Percentiles rank a stretch among this genome's conserved stretches.
Evolutionary conservation across 2,329 filamentous ascomycete genomes (phyloP).

Genomic region (Arthrobotrys sphaeroides): DNA sequence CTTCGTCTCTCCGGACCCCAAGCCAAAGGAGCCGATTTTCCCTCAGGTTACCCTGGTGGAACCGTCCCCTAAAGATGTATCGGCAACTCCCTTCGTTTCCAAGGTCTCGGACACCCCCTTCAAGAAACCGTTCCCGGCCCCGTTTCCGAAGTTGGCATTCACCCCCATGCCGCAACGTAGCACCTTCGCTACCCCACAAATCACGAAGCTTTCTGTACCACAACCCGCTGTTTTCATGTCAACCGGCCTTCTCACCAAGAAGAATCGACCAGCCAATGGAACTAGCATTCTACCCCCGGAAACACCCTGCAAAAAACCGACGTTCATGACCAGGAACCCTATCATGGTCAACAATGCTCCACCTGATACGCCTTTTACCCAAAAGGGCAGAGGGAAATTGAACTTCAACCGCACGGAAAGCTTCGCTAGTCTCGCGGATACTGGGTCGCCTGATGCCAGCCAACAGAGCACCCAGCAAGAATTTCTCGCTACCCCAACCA

Average conservation of each 20-base stretch:
- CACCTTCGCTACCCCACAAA: slow-evolving; percentile 76
- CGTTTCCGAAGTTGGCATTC: slow-evolving; percentile 66
- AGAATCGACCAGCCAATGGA: slow-evolving; percentile 54
- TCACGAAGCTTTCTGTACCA: slow-evolving; percentile 79
- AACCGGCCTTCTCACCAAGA: slow-evolving; percentile 90
- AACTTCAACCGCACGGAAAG: slow-evolving; percentile 59
- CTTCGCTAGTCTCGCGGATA: slow-evolving; percentile 52
- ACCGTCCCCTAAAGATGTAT: neutral
- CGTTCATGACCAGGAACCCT: slow-evolving; percentile 70
- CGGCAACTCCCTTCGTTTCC: slow-evolving; percentile 29
- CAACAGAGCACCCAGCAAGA: slow-evolving; percentile 40
- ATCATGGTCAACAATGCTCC: slow-evolving; percentile 63
- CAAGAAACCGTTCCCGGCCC: slow-evolving; percentile 55
- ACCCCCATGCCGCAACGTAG: slow-evolving; percentile 61
- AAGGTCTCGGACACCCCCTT: slow-evolving; percentile 54
- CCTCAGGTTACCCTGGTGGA: slow-evolving; percentile 24
- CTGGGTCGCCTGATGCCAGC: slow-evolving; percentile 40
- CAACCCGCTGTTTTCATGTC: slow-evolving; percentile 89
- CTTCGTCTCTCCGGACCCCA: slow-evolving; percentile 49
- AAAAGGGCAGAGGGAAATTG: slow-evolving; percentile 64
- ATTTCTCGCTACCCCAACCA: slow-evolving; percentile 47
- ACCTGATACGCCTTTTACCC: slow-evolving; percentile 77
- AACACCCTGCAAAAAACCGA: slow-evolving; percentile 91
- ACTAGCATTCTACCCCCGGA: slow-evolving; percentile 77
- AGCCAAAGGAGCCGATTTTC: slow-evolving; percentile 51